phyloP scores from a whole-genome alignment of 148 eudicot species.

The Limonium bicolor region DNA sequence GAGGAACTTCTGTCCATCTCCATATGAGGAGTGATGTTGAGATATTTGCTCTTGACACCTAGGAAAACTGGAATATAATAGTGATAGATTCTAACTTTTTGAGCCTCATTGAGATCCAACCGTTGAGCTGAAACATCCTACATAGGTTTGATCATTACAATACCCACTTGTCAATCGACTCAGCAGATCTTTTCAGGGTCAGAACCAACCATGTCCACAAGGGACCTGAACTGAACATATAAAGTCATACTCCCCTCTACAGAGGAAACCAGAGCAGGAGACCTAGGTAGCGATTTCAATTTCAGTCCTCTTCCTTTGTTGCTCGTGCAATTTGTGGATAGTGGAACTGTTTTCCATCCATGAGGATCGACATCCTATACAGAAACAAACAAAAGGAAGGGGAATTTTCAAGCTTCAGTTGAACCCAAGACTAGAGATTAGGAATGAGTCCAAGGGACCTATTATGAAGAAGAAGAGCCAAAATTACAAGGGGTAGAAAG shows the following conservation, averaged over 20 bases:
- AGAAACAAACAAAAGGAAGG: too few relatives aligned
- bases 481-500: too few relatives aligned
- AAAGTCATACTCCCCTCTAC: constrained; percentile 55
- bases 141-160: constrained; percentile 44
- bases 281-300: constrained; percentile 30
- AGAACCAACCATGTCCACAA: constrained; percentile 50
- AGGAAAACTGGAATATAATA: constrained; percentile 88
- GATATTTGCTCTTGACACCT: constrained; percentile 85
- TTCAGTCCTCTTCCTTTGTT: constrained; percentile 26
- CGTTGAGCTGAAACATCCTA: constrained; percentile 75
- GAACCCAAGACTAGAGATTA: too few relatives aligned
- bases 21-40: constrained; percentile 40
- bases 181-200: constrained; percentile 49
- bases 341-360: constrained; percentile 40
- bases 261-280: constrained; percentile 48
- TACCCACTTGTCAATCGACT: constrained; percentile 83
- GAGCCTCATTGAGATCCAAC: constrained; percentile 49
- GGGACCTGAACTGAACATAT: constrained; percentile 90
- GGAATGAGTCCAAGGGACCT: too few relatives aligned
- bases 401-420: too few relatives aligned
- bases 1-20: constrained; percentile 80
- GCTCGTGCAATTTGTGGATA: constrained; percentile 8
- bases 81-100: constrained; percentile 79
- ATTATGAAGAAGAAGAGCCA: too few relatives aligned
- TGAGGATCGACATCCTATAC: constrained; percentile 43